phyloP scores from a whole-genome alignment of 129 eudicot species.

The Flaveria robusta region DNA sequence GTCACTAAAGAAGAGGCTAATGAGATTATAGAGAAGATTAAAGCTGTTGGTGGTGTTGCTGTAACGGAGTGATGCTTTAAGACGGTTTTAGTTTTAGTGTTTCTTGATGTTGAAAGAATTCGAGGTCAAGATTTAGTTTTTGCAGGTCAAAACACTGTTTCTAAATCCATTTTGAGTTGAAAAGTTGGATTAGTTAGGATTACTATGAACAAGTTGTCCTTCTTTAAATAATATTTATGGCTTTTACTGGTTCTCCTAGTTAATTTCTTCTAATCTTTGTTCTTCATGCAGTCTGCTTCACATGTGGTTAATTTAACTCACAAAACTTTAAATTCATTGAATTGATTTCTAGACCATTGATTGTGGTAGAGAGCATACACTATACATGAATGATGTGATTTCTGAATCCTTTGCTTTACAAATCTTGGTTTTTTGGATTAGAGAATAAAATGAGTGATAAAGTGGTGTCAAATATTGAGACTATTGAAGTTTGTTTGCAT shows the following conservation, averaged over 20 bases:
- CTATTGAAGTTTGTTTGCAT: no score
- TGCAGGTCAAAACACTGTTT: constrained; percentile 15
- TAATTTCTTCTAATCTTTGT: neutral
- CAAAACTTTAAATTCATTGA: no score
- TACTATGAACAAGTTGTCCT: constrained; percentile 16
- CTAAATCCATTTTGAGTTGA: constrained; percentile 2
- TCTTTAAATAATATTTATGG: constrained; percentile 27
- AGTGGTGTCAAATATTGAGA: no score
- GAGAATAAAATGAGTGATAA: no score
- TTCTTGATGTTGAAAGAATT: neutral
- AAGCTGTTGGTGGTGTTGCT: constrained; percentile 69
- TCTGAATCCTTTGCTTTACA: no score
- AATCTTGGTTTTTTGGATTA: no score
- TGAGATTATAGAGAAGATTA: constrained; percentile 58
- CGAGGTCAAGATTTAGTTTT: constrained; percentile 13
- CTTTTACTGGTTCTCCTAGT: neutral
- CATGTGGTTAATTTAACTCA: no score
- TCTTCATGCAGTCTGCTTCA: no score
- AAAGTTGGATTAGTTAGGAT: constrained; percentile 15
- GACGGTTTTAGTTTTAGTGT: neutral
- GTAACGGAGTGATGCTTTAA: constrained; percentile 56
- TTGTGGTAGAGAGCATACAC: no score
- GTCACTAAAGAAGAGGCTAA: constrained; percentile 73
- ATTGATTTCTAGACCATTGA: no score
- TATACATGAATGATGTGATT: no score